These are phyloP conservation scores for Dichotomopilus funicola DNA, from an alignment of 2,329 filamentous ascomycete species.

Conservation along the genomic window DNA sequence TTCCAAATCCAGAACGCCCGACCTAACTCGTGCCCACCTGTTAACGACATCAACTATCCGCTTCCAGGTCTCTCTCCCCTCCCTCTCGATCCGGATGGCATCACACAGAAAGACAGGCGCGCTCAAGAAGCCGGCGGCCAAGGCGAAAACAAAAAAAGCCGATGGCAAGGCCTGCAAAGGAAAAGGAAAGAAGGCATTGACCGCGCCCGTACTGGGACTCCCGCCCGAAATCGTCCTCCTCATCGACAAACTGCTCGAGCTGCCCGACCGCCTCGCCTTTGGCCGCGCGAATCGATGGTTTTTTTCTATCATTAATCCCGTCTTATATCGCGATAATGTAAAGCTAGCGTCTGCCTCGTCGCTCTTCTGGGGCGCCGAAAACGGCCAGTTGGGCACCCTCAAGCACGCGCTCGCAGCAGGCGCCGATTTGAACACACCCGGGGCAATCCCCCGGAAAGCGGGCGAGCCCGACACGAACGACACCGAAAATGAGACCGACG, in stretches of 20 bases:
- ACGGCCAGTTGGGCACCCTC: conserved; percentile 21
- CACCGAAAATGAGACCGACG: conserved; percentile 6
- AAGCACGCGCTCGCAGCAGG: conserved; percentile 21
- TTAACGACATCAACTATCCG: conserved; percentile 1
- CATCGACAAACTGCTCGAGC: conserved; percentile 16
- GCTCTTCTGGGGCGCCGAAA: conserved; percentile 22
- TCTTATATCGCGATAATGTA: conserved; percentile 20
- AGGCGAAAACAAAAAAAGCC: conserved; percentile 9
- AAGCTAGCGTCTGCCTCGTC: conserved; percentile 8
- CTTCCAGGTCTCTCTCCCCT: not conserved
- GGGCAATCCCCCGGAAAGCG: conserved; percentile 11
- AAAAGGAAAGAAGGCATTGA: conserved; percentile 6
- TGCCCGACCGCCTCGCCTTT: conserved; percentile 17
- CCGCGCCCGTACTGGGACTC: conserved; percentile 16
- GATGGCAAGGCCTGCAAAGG: conserved; percentile 6
- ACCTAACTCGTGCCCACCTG: too few species aligned
- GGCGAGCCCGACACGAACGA: not conserved
- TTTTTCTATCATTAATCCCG: conserved; percentile 20
- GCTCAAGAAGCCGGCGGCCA: conserved; percentile 10
- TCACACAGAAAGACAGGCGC: conserved; percentile 2
- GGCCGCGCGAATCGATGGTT: conserved; percentile 17
- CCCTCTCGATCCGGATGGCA: conserved; percentile 3
- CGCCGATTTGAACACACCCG: conserved; percentile 18
- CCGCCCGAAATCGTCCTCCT: conserved; percentile 21
- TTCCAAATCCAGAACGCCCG: not conserved